These are phyloP conservation scores for Lasiodiplodia sp. DNA, from an alignment of 2,329 filamentous ascomycete genomes.

Conservation along the genomic window DNA sequence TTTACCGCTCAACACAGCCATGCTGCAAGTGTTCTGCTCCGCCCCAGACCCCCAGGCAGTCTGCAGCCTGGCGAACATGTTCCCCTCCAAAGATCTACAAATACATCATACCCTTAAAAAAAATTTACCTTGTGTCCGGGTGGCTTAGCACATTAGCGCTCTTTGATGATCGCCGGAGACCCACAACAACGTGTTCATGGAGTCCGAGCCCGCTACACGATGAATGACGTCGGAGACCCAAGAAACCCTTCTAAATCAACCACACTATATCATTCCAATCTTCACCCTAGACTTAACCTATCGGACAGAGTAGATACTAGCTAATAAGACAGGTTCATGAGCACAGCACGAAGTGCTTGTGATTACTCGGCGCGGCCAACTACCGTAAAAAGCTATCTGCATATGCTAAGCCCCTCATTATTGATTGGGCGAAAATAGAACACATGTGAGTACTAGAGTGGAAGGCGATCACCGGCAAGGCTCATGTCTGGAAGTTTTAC, in stretches of 20 bases:
- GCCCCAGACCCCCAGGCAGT: background rate
- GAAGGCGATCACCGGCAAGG: background rate
- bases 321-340: background rate
- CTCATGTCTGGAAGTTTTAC: no score
- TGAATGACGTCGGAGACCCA: background rate
- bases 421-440: background rate
- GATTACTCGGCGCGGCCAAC: background rate
- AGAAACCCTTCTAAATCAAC: background rate
- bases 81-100: background rate
- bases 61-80: background rate
- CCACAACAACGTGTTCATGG: no score
- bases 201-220: background rate
- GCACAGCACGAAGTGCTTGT: background rate
- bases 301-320: background rate
- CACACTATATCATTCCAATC: background rate
- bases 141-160: background rate
- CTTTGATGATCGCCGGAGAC: background rate
- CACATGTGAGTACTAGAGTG: background rate
- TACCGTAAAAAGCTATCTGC: background rate
- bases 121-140: no score
- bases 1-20: background rate
- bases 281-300: background rate
- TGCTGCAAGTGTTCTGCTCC: background rate
- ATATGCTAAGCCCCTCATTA: background rate
- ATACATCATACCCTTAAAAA: background rate